Base-by-base conservation (phyloP, 805 yeast species). In the Hanseniaspora occidentalis region DNA sequence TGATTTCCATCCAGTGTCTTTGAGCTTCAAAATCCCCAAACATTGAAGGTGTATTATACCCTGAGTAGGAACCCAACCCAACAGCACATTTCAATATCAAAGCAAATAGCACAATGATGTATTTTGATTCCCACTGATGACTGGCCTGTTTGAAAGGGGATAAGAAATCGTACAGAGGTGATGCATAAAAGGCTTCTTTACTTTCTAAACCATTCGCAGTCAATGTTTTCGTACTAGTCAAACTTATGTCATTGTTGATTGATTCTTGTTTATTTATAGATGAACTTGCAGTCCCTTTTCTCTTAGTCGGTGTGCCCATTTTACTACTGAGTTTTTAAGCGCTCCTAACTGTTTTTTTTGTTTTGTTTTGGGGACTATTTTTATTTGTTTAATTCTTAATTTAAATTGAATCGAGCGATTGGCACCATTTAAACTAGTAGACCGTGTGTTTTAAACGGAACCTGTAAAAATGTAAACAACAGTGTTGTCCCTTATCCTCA, bases 11-110 rank as follows among this genome's bases (percentile, higher is more conserved):
- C 98, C 98, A 92, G 58, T 89, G 98, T 48, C 98, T 72, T 58
- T 92, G 98, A 0, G 97, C 97, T 58, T 92, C 98, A 53, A 92
- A 89, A 56, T 92, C 98, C 6, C 98, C 98, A 64, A 66, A 77
- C 74, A 84, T 74, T 4, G 97, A 97, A 7, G 82, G 76, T 1
- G 67, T 63, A 7, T 62, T 61, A 45, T 59, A 56, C 0, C 98
- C 98, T 18, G 95, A 84, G 54, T 75, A 88, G 4, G 85, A 71
- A 1, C 97, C 98, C 27, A 88, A 65, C 0, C 96, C 95, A 18
- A 89, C 79, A 1, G 94, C 95, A 40, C 84, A 71, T 47, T 95
- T 69, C 2, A 86, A 69, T 9, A 89, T 73, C 4, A 88, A 58
- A 1, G 94, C 84, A 45, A 83, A 73, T 38, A 83, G 60, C 3